Base-by-base conservation (phyloP, 163 green algal species). In the Chlorella variabilis region DNA sequence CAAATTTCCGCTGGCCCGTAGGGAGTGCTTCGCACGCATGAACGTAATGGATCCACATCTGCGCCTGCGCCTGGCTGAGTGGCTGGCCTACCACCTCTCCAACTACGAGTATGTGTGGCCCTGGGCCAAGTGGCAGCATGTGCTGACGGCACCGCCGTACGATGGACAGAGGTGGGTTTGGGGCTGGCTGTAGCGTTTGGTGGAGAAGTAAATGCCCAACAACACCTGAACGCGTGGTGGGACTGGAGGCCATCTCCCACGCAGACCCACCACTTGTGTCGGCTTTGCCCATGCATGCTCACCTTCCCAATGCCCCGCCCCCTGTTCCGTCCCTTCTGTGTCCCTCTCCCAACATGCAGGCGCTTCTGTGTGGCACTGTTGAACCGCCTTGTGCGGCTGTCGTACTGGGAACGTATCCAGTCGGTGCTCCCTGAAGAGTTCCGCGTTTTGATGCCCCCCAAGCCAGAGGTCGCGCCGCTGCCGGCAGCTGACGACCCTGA, bases 21-120 rank as follows among this genome's bases (percentile, higher is more conserved):
- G 88, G 36, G 87, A 93, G 71, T 87, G 45, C 83, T 96, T 96
- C 77, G 71, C 84, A 1, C 84, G 93, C 54, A 86, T 95, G 84
- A 76, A 83, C 29, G 81, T 86, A 13, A 78, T 98, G 84, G 95
- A 98, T 74, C 91, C 93, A 0, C 87, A 95, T 83, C 90, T 97
- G 65, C 84, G 88, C 31, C 62, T 74, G 17, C 89, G 94, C 41
- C 75, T 98, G 62, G 89, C 93, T 21, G 89, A 93, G 17, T 98
- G 94, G 94, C 89, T 98, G 68, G 91, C 94, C 25, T 96, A 97
- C 89, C 95, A 98, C 88, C 85, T 98, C 31, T 96, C 91, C 75
- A 98, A 97, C 84, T 97, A 97, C 68, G 85, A 95, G 23, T 98
- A 93, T 80, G 86, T 94, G 76, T 99, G 96, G 96, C 94, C 95